These are phyloP conservation scores for Candida labiduridarum DNA, from an alignment of 1,139 yeast genomes.

Conservation along the genomic window DNA sequence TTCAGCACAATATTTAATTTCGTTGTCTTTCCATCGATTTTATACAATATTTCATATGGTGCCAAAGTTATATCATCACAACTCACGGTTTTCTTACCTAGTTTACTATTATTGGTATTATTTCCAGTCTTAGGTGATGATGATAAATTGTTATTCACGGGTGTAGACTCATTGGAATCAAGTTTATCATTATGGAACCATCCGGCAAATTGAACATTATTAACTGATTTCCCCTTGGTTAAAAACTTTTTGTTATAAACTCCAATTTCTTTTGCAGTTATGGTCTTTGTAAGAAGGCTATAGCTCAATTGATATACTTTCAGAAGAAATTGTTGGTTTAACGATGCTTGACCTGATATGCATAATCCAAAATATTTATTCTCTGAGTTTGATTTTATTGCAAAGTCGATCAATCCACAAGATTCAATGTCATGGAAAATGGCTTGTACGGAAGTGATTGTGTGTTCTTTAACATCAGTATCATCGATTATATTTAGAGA, in stretches of 20 bases:
- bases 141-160: neutral
- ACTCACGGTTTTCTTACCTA: conserved; percentile 1
- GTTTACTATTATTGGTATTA: neutral
- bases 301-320: conserved; percentile 20
- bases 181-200: conserved; percentile 19
- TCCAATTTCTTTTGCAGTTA: conserved; percentile 20
- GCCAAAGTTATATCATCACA: conserved; percentile 11
- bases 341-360: conserved; percentile 14
- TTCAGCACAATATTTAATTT: conserved; percentile 14
- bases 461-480: conserved; percentile 3
- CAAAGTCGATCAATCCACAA: conserved; percentile 20
- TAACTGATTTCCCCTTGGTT: conserved; percentile 15
- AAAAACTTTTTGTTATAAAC: conserved; percentile 22
- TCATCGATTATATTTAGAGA: conserved; percentile 6
- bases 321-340: conserved; percentile 15
- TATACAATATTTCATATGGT: conserved; percentile 13
- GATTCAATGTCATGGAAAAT: conserved; percentile 11
- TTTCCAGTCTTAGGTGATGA: neutral
- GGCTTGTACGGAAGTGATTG: conserved; percentile 11
- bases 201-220: conserved; percentile 18
- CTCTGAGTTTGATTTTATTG: conserved; percentile 13
- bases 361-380: conserved; percentile 21
- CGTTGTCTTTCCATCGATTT: conserved; percentile 13
- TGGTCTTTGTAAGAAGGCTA: conserved; percentile 14
- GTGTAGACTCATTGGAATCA: neutral